These are phyloP conservation scores for Hericium coralloides DNA, from an alignment of 768 basidiomycete species.

Conservation along the genomic window DNA sequence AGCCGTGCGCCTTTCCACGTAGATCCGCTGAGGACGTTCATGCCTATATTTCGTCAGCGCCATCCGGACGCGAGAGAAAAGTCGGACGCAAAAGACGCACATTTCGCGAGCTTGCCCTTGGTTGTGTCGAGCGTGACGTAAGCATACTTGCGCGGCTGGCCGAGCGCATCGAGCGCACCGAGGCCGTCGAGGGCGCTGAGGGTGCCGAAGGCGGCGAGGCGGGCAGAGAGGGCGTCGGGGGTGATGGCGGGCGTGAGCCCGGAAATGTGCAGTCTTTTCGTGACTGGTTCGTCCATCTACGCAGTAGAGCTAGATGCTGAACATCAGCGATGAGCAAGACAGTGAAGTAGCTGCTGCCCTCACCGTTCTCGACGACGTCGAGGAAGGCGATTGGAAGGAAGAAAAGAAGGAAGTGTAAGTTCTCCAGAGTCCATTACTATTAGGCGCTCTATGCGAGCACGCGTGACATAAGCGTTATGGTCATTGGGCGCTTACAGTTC, in stretches of 20 bases:
- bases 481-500: no score
- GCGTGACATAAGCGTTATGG: no score
- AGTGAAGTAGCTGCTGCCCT: no score
- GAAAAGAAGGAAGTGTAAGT: no score
- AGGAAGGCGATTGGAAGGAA: no score
- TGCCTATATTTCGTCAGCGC: slow-evolving; percentile 32
- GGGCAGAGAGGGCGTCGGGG: slow-evolving; percentile 42
- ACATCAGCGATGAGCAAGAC: no score
- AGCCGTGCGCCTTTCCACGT: slow-evolving; percentile 86
- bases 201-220: slow-evolving; percentile 57
- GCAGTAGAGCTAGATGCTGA: no score
- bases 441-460: no score
- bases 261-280: slow-evolving; percentile 65
- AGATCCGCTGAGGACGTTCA: slow-evolving; percentile 69
- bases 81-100: slow-evolving; percentile 29
- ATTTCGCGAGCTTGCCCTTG: slow-evolving; percentile 48
- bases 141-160: slow-evolving; percentile 61
- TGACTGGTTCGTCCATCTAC: slow-evolving; percentile 16
- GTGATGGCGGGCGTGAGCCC: slow-evolving; percentile 65
- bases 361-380: no score
- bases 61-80: background rate
- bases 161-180: slow-evolving; percentile 53
- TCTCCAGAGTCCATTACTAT: no score
- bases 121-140: slow-evolving; percentile 67
- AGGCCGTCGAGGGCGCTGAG: slow-evolving; percentile 66